phyloP scores from a whole-genome alignment of 2,329 filamentous ascomycete genomes.

The Penicillium sp. region DNA sequence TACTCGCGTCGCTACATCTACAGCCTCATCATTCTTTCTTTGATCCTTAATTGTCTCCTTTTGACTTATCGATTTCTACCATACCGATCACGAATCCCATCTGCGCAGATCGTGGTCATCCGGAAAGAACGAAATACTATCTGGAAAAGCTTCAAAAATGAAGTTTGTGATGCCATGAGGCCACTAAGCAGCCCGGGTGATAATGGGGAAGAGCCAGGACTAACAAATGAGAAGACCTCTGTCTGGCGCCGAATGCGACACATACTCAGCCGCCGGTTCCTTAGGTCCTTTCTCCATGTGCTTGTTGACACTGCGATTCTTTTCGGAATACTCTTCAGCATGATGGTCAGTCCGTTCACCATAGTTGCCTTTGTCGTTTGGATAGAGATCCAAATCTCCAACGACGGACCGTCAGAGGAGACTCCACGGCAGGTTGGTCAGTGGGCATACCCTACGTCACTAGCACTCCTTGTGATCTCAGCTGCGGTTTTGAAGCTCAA shows the following conservation, averaged over 20 bases:
- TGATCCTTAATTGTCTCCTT: conserved; percentile 25
- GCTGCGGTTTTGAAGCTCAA: conserved; percentile 27
- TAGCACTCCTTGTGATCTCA: conserved; percentile 30
- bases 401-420: conserved; percentile 30
- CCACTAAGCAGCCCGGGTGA: neutral
- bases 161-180: conserved; percentile 1
- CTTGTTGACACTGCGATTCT: conserved; percentile 17
- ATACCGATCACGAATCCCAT: conserved; percentile 26
- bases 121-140: conserved; percentile 25
- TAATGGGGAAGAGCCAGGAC: neutral
- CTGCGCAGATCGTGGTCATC: conserved; percentile 21
- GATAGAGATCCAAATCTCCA: conserved; percentile 33
- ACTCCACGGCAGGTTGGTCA: conserved; percentile 32
- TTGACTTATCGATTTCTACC: conserved; percentile 24
- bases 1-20: conserved; percentile 31
- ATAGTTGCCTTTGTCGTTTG: conserved; percentile 32
- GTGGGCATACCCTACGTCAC: conserved; percentile 28
- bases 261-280: conserved; percentile 6
- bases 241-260: conserved; percentile 2
- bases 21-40: conserved; percentile 25
- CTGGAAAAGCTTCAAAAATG: conserved; percentile 16
- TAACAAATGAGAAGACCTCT: neutral
- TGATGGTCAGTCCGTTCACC: conserved; percentile 31
- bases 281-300: conserved; percentile 13
- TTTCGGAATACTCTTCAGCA: conserved; percentile 24